A percentile compares a stretch with the other conserved stretches of the same genome.
Conservation (phyloP, 352 stramenopile genomes). For the Phytopythium aichiense region DNA sequence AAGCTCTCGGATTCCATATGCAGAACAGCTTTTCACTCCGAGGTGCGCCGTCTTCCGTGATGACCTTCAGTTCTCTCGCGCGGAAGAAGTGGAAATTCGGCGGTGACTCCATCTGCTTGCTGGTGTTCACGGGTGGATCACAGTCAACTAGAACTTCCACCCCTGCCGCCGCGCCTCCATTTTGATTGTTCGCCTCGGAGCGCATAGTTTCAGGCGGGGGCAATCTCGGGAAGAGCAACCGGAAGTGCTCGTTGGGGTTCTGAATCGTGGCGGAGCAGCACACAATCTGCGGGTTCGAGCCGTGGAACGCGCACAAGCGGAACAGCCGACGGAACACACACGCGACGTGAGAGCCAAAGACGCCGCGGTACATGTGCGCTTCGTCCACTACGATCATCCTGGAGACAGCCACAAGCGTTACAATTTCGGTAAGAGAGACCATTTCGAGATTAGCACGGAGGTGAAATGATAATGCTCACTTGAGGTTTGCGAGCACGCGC, state of each 20-base stretch:
- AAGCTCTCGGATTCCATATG: slow-evolving; percentile 92
- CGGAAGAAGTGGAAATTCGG: slow-evolving; percentile 61
- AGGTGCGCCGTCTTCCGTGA: slow-evolving; percentile 90
- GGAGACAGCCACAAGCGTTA: no score
- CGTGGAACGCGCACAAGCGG: slow-evolving; percentile 83
- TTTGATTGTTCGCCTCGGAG: not conserved
- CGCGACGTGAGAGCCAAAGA: slow-evolving; percentile 83
- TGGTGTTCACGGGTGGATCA: not conserved
- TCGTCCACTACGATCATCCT: slow-evolving; percentile 80
- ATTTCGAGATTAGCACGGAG: not conserved
- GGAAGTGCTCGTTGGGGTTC: slow-evolving; percentile 92
- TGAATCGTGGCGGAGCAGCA: slow-evolving; percentile 96
- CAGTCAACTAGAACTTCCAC: not conserved
- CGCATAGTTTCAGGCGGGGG: slow-evolving; percentile 16
- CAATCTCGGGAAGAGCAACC: slow-evolving; percentile 79
- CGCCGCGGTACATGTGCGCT: slow-evolving; percentile 94
- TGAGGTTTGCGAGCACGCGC: slow-evolving; percentile 86
- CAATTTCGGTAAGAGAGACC: no score
- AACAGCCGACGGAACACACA: slow-evolving; percentile 90
- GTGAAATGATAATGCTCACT: slow-evolving; percentile 32
- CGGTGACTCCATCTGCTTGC: slow-evolving; percentile 11
- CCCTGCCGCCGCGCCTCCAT: not conserved
- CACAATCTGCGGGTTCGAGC: slow-evolving; percentile 86
- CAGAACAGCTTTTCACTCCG: slow-evolving; percentile 92
- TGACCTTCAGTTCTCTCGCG: slow-evolving; percentile 48